phyloP scores from a whole-genome alignment of 2,329 filamentous ascomycete species.

The Fusarium siculi region DNA sequence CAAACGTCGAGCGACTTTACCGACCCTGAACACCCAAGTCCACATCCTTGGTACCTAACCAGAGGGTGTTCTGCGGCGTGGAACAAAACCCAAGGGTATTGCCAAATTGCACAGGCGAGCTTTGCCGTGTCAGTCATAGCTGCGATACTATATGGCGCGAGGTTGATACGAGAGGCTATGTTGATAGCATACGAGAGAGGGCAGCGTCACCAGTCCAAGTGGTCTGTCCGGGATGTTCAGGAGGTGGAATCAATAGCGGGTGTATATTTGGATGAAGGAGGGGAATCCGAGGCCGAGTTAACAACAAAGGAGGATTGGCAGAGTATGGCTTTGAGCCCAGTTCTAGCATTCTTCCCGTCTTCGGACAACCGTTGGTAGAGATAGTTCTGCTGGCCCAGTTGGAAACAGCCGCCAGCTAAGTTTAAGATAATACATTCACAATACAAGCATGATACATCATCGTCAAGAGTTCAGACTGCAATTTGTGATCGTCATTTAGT shows the following conservation, averaged over 20 bases:
- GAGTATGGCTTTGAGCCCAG: constrained; percentile 43
- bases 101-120: constrained; percentile 38
- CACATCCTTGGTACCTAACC: constrained; percentile 44
- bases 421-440: neutral
- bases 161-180: constrained; percentile 21
- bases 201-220: neutral
- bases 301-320: neutral
- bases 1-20: constrained; percentile 42
- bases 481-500: constrained; percentile 17
- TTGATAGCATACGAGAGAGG: constrained; percentile 22
- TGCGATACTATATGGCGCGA: constrained; percentile 27
- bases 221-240: neutral
- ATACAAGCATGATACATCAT: neutral
- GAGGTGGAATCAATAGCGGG: neutral
- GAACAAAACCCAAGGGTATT: constrained; percentile 21
- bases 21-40: constrained; percentile 39
- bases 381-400: no score
- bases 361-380: constrained; percentile 1
- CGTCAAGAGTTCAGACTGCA: neutral
- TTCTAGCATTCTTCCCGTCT: constrained; percentile 48
- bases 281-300: neutral
- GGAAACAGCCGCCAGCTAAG: neutral
- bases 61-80: constrained; percentile 36
- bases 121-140: constrained; percentile 37
- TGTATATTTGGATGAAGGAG: constrained; percentile 15